These are phyloP conservation scores for Aspergillus hiratsukae DNA, from an alignment of 2,329 filamentous ascomycete species.

Conservation along the genomic window DNA sequence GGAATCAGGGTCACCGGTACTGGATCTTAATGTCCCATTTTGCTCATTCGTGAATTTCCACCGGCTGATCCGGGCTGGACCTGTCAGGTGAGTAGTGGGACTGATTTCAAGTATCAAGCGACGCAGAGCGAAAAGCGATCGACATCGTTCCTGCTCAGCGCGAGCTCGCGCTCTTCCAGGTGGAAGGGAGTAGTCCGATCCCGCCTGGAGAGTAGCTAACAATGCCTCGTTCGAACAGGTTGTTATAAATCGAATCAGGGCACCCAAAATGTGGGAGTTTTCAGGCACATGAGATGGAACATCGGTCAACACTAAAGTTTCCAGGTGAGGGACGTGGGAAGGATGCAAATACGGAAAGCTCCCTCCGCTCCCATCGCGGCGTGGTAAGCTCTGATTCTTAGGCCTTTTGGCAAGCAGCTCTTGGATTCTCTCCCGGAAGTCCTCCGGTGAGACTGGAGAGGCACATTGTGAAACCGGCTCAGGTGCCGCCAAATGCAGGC, in stretches of 20 bases:
- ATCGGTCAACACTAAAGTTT: conserved; percentile 54
- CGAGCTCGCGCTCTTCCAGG: conserved; percentile 49
- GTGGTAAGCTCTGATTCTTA: conserved; percentile 25
- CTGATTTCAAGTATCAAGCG: conserved; percentile 55
- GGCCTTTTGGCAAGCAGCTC: conserved; percentile 37
- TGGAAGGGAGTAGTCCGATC: conserved; percentile 56
- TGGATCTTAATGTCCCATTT: conserved; percentile 48
- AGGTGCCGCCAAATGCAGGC: conserved; percentile 1
- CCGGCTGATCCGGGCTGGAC: conserved; percentile 15
- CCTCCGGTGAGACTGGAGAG: conserved; percentile 19
- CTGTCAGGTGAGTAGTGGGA: conserved; percentile 21
- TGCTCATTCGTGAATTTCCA: conserved; percentile 45
- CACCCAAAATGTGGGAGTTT: conserved; percentile 39
- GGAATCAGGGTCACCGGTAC: conserved; percentile 56
- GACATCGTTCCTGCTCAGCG: conserved; percentile 47
- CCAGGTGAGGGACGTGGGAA: conserved; percentile 50
- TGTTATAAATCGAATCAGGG: conserved; percentile 52
- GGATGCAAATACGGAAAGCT: conserved; percentile 46
- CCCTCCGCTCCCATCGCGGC: conserved; percentile 23
- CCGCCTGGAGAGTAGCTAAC: conserved; percentile 50
- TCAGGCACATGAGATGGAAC: conserved; percentile 45
- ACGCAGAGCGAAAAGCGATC: conserved; percentile 51
- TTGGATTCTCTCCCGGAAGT: conserved; percentile 31
- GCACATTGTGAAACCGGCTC: conserved; percentile 12
- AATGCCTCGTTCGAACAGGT: conserved; percentile 53